Evolutionary conservation across 371 early-diverging fungal species (phyloP), one percentile per base, ranked within the genome.

Genomic region (Apophysomyces elegans): DNA sequence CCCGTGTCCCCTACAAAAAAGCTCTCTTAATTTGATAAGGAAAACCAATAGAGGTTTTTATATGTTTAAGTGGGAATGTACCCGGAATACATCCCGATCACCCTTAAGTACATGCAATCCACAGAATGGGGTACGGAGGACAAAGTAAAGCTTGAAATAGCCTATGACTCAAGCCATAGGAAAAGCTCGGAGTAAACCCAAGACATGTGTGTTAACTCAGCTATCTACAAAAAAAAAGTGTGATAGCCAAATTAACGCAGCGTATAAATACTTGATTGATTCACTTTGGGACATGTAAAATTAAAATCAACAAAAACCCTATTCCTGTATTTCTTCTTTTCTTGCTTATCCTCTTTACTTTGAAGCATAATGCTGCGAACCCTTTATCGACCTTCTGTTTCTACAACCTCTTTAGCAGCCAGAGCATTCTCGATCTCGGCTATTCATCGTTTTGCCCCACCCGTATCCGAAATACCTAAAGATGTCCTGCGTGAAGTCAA

Each of bases 401-500:
- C 54, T 5, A 21, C 21, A 4, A 7, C 21, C 16, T 21, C 54
- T 50, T 21, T 50, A 11, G 54, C 32, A n/a, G 21, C 32, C 21
- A n/a, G 54, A 50, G 16, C 54, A 5, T 50, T 50, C 16, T 50
- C 54, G 5, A 9, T 50, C 21, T 50, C 54, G 16, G 21, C 54
- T 26, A 2, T 50, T 9, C 54, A 50, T 9, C 54, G 54, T 50
- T 7, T 9, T 8, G 7, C 32, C 21, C 54, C 54, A 21, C 54
- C 54, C 9, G 54, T 50, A 9, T 50, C 54, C 9, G 65, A 69
- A 21, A 72, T 77, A 26, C 77, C 77, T 7, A 65, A 74, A 56
- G 79, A 82, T 50, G 68, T 79, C 11, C 67, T 74, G 35, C 71
- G 73, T 3, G 84, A 81, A 43, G 58, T 84, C 7, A 77, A 79